Conservation (phyloP, 257 asterid species). For the Voacanga thouarsii region DNA sequence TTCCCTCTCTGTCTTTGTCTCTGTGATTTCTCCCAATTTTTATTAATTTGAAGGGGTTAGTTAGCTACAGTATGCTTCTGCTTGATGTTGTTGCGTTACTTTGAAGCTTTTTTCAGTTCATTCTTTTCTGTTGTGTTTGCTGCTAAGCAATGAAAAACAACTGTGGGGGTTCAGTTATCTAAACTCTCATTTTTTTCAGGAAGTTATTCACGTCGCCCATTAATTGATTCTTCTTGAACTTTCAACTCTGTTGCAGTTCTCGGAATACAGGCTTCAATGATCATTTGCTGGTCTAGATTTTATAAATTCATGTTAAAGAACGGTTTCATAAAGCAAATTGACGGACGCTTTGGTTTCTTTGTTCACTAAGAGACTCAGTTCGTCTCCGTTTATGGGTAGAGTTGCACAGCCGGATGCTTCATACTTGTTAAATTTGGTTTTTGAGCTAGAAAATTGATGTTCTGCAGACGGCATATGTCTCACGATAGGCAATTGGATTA, state of each 20-base stretch:
- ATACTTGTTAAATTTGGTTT: too few species aligned
- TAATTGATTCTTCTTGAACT: neutral
- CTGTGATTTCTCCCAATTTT: too few species aligned
- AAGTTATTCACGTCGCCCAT: neutral
- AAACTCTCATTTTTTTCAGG: neutral
- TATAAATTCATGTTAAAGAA: neutral
- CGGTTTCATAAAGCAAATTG: neutral
- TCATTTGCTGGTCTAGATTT: neutral
- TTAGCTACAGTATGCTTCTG: neutral
- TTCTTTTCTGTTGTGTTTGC: neutral
- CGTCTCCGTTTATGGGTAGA: neutral
- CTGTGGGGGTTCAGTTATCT: neutral
- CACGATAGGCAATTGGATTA: neutral
- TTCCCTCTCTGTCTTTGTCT: neutral
- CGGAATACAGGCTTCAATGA: too few species aligned
- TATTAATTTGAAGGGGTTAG: too few species aligned
- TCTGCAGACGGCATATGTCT: neutral
- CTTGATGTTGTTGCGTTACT: neutral
- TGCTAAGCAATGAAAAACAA: neutral
- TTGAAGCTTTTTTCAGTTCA: neutral
- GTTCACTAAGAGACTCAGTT: neutral
- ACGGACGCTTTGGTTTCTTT: neutral
- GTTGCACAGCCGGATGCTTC: neutral
- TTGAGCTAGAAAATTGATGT: neutral
- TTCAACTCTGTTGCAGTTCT: neutral